Conservation (phyloP, 148 eudicot genomes). For the Bassia scoparia region DNA sequence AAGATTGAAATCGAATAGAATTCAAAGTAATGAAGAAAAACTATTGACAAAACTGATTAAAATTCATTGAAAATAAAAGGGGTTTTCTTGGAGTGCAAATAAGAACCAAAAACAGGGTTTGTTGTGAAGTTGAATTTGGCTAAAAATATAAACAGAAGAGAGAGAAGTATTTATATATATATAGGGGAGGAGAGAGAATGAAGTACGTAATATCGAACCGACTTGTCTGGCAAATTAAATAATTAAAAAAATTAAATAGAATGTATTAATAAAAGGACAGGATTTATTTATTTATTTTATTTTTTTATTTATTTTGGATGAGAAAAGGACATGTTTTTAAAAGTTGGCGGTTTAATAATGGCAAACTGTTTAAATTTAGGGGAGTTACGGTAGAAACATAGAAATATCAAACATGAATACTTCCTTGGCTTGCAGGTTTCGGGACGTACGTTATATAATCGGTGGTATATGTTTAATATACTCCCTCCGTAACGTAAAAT, state of each 20-base stretch:
- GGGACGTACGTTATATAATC: no score
- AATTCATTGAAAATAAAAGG: background rate
- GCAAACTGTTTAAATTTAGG: constrained; percentile 14
- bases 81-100: background rate
- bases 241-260: background rate
- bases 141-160: background rate
- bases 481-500: no score
- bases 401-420: background rate
- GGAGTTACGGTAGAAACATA: background rate
- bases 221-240: background rate
- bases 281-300: background rate
- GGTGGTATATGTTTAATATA: no score
- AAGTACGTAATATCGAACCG: background rate
- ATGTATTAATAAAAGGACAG: no score
- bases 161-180: no score
- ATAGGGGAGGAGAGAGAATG: background rate
- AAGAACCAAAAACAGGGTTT: background rate
- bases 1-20: no score
- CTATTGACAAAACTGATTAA: no score
- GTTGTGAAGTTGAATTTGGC: background rate
- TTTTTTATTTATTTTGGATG: no score
- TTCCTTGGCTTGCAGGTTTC: no score
- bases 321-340: background rate
- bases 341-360: constrained; percentile 22
- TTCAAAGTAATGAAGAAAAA: no score